Evolutionary conservation across 371 early-diverging fungal genomes (phyloP), one percentile per base, ranked within the genome.

Genomic region (Umbelopsis sp.): DNA sequence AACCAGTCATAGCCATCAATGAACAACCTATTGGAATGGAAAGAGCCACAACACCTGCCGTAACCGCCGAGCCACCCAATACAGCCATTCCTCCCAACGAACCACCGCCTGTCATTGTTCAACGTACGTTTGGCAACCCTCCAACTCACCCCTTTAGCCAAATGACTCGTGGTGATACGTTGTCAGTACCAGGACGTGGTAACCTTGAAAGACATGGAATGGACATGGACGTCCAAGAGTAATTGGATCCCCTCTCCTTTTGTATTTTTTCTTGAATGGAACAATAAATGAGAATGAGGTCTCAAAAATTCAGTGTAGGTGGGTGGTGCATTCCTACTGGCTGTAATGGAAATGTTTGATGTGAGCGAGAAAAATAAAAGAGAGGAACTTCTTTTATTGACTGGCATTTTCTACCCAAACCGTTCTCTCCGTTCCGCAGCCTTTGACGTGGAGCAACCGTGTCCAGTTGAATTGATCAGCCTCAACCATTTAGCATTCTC

Each of bases 191-290:
- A 57, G 37, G 57, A 57, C 11, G 32, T 25, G 11, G 18, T 35
- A n/a, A 35, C 32, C 5, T 35, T 12, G 29, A 29, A 2, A 32
- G 57, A 16, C 35, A 11, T 5, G 35, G 35, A 18, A 57, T 57
- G 57, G 57, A 57, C 57, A 57, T 57, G 25, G 57, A 35, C 32
- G 57, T 57, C 18, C 35, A 35, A 57, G 35, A 57, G 18, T 57
- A 37, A 35, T 16, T 18, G 14, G 29, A 2, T 18, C 11, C 20
- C 48, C 48, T 14, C 48, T 18, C 14, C 14, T 14, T 48, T 48
- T 48, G 48, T 48, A 29, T n/a, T 16, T 48, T 10, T 20, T 5
- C 18, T 10, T 12, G 7, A 48, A 48, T 1, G 20, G 5, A 7
- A 16, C 16, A 48, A n/a, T n/a, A 48, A 48, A 48, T 0, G 4